Conservation (phyloP, 768 basidiomycete genomes). For the Boletus rubroflammeus region DNA sequence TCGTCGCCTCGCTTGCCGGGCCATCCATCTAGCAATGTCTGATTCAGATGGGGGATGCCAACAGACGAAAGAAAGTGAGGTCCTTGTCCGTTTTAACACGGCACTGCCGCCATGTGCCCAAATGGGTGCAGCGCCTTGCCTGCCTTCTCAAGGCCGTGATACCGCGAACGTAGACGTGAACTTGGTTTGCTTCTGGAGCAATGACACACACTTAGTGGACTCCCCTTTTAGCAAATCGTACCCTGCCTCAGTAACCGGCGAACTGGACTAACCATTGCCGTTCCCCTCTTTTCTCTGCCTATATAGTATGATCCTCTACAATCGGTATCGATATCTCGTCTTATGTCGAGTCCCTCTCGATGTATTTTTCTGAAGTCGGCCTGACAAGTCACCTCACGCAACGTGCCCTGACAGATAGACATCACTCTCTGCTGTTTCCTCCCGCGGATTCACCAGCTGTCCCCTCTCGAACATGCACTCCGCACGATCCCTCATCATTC, state of each 20-base stretch:
- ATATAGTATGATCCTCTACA: constrained; percentile 25
- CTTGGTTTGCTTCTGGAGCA: neutral
- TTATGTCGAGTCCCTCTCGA: constrained; percentile 9
- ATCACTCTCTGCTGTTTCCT: neutral
- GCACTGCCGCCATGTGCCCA: constrained; percentile 19
- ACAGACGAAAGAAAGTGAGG: neutral
- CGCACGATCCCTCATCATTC: constrained; percentile 10
- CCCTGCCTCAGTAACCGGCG: constrained; percentile 17
- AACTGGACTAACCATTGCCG: constrained; percentile 20
- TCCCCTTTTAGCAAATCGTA: constrained; percentile 14
- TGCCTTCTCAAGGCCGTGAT: constrained; percentile 7
- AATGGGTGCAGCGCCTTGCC: constrained; percentile 1
- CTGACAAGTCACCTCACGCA: constrained; percentile 5
- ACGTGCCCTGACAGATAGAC: neutral
- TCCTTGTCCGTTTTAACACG: neutral
- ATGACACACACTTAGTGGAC: constrained; percentile 10
- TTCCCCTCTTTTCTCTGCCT: constrained; percentile 9
- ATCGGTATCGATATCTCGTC: neutral
- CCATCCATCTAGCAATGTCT: neutral
- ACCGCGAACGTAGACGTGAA: neutral
- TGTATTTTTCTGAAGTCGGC: constrained; percentile 11
- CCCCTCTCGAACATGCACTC: constrained; percentile 6
- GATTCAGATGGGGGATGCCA: neutral
- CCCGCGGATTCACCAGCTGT: constrained; percentile 4
- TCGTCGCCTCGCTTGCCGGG: neutral